Conservation (phyloP, 495 filamentous ascomycete genomes). For the Xylaria longipes region DNA sequence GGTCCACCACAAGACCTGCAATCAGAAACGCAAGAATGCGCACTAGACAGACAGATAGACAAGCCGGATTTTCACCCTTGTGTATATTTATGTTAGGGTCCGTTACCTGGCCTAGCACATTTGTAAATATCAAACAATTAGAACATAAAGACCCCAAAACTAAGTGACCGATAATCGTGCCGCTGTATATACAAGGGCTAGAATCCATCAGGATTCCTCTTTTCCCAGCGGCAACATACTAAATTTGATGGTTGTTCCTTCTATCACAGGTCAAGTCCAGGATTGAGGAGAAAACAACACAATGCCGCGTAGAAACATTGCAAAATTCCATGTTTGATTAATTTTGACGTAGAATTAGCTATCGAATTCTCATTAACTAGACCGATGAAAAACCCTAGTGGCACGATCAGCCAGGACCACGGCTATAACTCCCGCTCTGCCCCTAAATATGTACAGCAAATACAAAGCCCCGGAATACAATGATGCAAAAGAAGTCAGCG, state of each 20-base stretch:
- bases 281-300: background rate
- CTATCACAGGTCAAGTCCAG: background rate
- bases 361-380: background rate
- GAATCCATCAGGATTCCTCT: background rate
- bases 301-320: background rate
- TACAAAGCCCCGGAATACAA: background rate
- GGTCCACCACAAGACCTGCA: background rate
- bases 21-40: background rate
- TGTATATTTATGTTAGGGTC: conserved; percentile 4
- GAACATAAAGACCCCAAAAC: background rate
- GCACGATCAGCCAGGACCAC: background rate
- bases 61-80: background rate
- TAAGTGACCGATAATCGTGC: background rate
- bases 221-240: background rate
- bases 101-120: background rate
- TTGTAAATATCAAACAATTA: background rate
- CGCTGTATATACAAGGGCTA: background rate
- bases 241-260: background rate
- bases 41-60: background rate
- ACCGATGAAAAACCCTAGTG: background rate
- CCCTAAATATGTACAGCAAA: conserved; percentile 12
- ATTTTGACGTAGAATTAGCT: background rate
- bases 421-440: background rate
- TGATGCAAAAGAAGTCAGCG: background rate
- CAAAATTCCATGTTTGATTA: background rate